These are phyloP conservation scores for Warburgia ugandensis DNA, from an alignment of 164 flowering plant genomes.

Conservation along the genomic window DNA sequence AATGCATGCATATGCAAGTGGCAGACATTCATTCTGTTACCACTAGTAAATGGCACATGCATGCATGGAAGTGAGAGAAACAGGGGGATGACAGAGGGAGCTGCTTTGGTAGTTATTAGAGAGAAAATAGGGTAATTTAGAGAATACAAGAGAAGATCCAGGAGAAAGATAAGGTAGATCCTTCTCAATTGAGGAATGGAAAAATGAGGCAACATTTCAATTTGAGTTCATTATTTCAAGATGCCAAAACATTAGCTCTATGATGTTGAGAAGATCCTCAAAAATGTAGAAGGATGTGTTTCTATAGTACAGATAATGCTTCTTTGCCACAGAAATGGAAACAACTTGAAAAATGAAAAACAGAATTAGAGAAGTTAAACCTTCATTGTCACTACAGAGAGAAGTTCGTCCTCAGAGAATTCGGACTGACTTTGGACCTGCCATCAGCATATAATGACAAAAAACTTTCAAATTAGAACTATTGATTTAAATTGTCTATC, in stretches of 20 bases:
- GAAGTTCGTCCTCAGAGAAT: conserved; percentile 87
- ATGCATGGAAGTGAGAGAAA: too few species aligned
- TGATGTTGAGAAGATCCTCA: background rate
- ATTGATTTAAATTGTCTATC: background rate
- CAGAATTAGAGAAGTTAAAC: conserved; percentile 23
- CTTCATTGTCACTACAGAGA: conserved; percentile 91
- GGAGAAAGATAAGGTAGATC: too few species aligned
- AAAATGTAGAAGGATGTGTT: background rate
- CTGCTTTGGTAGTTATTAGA: too few species aligned
- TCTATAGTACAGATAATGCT: background rate
- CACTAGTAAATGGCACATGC: too few species aligned
- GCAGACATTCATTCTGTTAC: too few species aligned
- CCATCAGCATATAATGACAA: conserved; percentile 7
- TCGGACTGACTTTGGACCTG: conserved; percentile 80
- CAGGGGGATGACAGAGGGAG: too few species aligned
- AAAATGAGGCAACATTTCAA: background rate
- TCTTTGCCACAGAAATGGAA: background rate
- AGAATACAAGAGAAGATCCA: too few species aligned
- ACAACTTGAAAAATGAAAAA: background rate
- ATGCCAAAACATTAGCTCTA: background rate
- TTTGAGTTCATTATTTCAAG: background rate
- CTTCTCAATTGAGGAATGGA: too few species aligned
- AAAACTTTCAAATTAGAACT: background rate
- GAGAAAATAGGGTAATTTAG: too few species aligned
- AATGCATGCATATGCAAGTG: too few species aligned